These are phyloP conservation scores for Biancaea sappan DNA, from an alignment of 306 rosid species.

Conservation along the genomic window DNA sequence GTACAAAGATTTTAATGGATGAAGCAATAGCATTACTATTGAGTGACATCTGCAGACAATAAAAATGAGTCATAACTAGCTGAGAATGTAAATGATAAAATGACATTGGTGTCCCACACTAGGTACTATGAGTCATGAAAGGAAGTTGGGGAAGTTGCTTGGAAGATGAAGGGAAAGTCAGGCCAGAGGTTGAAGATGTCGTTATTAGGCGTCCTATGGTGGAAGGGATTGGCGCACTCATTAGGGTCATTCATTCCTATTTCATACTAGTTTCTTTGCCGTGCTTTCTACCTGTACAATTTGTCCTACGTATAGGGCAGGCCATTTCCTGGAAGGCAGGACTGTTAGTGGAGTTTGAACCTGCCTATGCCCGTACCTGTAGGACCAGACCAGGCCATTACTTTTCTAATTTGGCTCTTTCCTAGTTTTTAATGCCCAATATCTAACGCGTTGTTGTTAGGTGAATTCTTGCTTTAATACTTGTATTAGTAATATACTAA, in stretches of 20 bases:
- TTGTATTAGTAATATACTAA: not conserved
- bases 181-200: not conserved
- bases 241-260: not conserved
- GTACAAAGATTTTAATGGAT: not conserved
- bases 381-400: conserved; percentile 24
- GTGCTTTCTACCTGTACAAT: conserved; percentile 18
- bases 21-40: too few relatives aligned
- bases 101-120: not conserved
- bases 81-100: conserved; percentile 3
- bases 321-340: conserved; percentile 2
- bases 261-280: not conserved
- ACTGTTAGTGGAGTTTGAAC: conserved; percentile 17
- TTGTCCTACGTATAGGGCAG: not conserved
- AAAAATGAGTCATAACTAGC: not conserved
- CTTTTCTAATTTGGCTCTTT: conserved; percentile 3
- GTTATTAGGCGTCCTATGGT: not conserved
- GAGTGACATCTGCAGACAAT: not conserved
- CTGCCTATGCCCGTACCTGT: not conserved
- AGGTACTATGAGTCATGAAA: not conserved
- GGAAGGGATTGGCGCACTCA: not conserved
- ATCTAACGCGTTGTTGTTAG: not conserved
- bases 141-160: not conserved
- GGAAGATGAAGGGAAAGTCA: not conserved
- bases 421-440: not conserved
- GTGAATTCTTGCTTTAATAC: not conserved